Conservation (phyloP, 1,284 basidiomycete genomes). For the Anthracocystis panici-leucophaei region DNA sequence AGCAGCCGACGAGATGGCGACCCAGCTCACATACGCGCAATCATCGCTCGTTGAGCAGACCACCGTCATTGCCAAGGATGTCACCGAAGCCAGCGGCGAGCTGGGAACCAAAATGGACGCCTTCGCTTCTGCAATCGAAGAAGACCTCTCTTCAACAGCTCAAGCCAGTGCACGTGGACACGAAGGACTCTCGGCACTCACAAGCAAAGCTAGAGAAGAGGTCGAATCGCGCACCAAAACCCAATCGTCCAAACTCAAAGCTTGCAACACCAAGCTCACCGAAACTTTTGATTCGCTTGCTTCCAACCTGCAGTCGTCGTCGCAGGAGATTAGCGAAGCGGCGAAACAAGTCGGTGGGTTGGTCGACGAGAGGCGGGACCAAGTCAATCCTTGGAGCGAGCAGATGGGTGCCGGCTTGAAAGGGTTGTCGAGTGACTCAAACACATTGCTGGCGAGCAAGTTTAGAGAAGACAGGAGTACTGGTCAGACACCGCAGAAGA, state of each 20-base stretch:
- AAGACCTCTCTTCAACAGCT: slow-evolving; percentile 30
- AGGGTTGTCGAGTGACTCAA: slow-evolving; percentile 29
- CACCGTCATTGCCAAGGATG: slow-evolving; percentile 18
- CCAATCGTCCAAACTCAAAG: slow-evolving; percentile 41
- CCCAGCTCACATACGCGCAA: slow-evolving; percentile 19
- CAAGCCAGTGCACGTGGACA: slow-evolving; percentile 10
- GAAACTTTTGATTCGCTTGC: slow-evolving; percentile 29
- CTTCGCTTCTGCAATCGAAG: slow-evolving; percentile 40
- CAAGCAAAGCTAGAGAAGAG: slow-evolving; percentile 16
- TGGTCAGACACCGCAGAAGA: slow-evolving; percentile 59
- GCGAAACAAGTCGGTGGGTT: slow-evolving; percentile 4
- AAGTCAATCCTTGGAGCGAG: slow-evolving; percentile 24
- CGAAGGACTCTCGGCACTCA: slow-evolving; percentile 18
- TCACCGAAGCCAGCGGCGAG: slow-evolving; percentile 29
- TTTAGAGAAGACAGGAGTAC: slow-evolving; percentile 44
- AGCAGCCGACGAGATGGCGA: slow-evolving; percentile 12
- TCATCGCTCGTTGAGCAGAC: slow-evolving; percentile 15
- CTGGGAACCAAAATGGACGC: slow-evolving; percentile 42
- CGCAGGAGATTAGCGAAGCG: slow-evolving; percentile 8
- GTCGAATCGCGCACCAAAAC: slow-evolving; percentile 34
- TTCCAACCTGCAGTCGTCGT: slow-evolving; percentile 8
- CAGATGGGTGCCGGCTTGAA: slow-evolving; percentile 12
- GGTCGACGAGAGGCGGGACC: slow-evolving; percentile 10
- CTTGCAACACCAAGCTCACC: slow-evolving; percentile 35
- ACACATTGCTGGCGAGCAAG: slow-evolving; percentile 20